Evolutionary conservation across 805 yeast species (phyloP).

Genomic region (Sugiyamaella boreocaroliniensis): DNA sequence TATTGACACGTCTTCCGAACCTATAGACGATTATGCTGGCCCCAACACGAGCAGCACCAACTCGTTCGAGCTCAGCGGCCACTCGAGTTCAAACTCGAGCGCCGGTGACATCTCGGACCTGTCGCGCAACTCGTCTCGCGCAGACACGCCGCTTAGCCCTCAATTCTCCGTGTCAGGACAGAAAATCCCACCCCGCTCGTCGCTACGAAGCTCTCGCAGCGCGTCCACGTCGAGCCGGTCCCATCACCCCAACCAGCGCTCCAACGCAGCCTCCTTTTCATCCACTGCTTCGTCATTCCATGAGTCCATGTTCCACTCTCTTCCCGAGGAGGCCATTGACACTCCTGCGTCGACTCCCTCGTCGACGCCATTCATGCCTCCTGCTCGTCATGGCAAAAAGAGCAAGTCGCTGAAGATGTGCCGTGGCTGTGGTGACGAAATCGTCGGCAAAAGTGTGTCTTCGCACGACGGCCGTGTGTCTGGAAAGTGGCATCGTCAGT

Average conservation of each 20-base stretch:
- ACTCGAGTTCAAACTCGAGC: not conserved
- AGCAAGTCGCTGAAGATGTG: slow-evolving; percentile 37
- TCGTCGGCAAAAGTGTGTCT: slow-evolving; percentile 61
- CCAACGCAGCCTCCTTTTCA: slow-evolving; percentile 1
- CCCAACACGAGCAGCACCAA: not conserved
- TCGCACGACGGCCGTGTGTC: slow-evolving; percentile 59
- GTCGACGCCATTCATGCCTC: not conserved
- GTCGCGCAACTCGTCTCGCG: not conserved
- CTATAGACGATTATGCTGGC: not conserved
- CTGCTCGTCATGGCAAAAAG: not conserved
- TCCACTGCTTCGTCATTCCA: slow-evolving; percentile 2
- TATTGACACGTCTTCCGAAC: not conserved
- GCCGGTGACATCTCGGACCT: not conserved
- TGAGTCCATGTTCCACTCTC: slow-evolving; percentile 4
- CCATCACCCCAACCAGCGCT: not conserved
- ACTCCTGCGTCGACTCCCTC: not conserved
- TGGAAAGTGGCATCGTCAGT: slow-evolving; percentile 91
- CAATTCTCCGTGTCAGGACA: not conserved
- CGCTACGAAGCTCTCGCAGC: not conserved
- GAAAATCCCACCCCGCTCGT: slow-evolving; percentile 1
- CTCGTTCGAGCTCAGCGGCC: not conserved
- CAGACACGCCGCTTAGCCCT: not conserved
- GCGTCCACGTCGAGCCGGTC: slow-evolving; percentile 1
- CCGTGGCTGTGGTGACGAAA: slow-evolving; percentile 57
- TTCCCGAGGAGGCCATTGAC: not conserved